Base-by-base conservation (phyloP, 768 basidiomycete genomes). In the Rhizopogon vulgaris region DNA sequence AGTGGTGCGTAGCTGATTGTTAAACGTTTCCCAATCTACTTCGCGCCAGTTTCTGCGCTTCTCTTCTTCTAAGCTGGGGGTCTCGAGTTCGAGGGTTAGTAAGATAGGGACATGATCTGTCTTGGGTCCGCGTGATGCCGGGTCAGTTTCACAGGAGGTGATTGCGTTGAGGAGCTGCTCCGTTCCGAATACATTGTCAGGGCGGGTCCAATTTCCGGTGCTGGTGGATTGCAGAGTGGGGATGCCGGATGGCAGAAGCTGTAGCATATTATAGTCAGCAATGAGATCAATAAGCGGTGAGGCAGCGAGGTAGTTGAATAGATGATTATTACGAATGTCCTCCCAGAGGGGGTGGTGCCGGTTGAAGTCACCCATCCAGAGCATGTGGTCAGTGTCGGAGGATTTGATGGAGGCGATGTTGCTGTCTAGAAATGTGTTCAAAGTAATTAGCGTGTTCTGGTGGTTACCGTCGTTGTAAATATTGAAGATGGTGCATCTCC, bases 291-390 rank as follows among this genome's bases (percentile, higher is more conserved):
- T 57, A 0, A 77, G 60, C 0, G 34, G 43, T 7, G 70, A 52
- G 0, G 69, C 65, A 0, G 41, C 51, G n/a, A 3, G 2, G 3
- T 38, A 38, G 0, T 18, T 63, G 48, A 68, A 69, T 0, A 70
- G 59, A n/a, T 66, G 62, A 0, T 25, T 4, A 52, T 74, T 71
- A 0, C 51, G 4, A 0, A 48, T 36, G 1, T 63, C 57, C n/a
- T 76, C 74, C 74, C 74, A 75, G 2, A 65, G 37, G 0, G 67
- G 65, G 57, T 73, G 70, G 51, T 74, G 73, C 7, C 66, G 51
- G 57, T 75, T 74, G 64, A 74, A 73, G 59, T 75, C 68, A 0
- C 71, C 72, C 0, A 60, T 38, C 67, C 64, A 68, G 6, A 73
- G 17, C 10, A 64, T 25, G 42, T 63, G 59, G 17, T 52, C 42